These are phyloP conservation scores for Aspergillus incahuasiensis DNA, from an alignment of 495 filamentous ascomycete genomes.

Conservation along the genomic window DNA sequence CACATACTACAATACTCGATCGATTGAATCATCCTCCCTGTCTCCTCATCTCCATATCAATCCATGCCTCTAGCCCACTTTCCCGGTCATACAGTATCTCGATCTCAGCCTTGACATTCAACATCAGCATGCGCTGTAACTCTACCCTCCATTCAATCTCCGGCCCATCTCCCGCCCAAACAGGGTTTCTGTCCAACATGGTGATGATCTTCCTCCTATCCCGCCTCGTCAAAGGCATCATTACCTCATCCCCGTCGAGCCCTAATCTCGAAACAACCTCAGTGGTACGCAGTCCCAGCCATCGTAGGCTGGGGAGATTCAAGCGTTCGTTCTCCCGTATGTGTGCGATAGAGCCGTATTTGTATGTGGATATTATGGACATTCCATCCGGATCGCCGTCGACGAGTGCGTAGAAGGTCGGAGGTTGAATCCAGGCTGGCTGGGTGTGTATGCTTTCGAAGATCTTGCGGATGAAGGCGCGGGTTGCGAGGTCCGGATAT, in stretches of 20 bases:
- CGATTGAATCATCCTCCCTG: background rate
- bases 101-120: conserved; percentile 86
- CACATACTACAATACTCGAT: too few species aligned
- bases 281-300: conserved; percentile 67
- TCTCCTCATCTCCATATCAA: conserved; percentile 21
- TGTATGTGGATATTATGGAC: conserved; percentile 81
- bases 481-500: conserved; percentile 81
- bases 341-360: conserved; percentile 70
- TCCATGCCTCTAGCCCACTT: background rate
- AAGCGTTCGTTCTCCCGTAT: conserved; percentile 62
- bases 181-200: conserved; percentile 56
- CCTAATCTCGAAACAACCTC: conserved; percentile 46
- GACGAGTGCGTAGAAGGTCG: conserved; percentile 63
- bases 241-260: conserved; percentile 26
- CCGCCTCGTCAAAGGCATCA: conserved; percentile 52
- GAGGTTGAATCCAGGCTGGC: conserved; percentile 17
- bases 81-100: conserved; percentile 61
- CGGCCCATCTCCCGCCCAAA: conserved; percentile 42
- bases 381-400: conserved; percentile 89
- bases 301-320: conserved; percentile 55
- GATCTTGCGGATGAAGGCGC: conserved; percentile 54
- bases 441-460: conserved; percentile 16
- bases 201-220: conserved; percentile 64
- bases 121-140: conserved; percentile 80
- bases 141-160: conserved; percentile 57